phyloP scores from a whole-genome alignment of 345 rosid genomes.

The Barbarea vulgaris region DNA sequence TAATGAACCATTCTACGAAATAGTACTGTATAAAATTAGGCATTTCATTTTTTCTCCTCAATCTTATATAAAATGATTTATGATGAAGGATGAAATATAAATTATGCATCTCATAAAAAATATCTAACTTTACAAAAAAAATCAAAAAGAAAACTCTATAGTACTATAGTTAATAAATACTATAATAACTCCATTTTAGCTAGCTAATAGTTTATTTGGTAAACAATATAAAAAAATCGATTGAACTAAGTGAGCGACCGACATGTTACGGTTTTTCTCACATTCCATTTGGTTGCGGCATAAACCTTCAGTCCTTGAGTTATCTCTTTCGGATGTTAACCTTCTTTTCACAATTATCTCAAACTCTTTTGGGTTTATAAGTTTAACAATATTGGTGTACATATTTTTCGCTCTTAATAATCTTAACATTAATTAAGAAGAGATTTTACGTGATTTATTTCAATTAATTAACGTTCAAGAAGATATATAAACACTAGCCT shows the following conservation, averaged over 20 bases:
- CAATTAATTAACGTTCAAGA: background rate
- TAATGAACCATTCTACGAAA: constrained; percentile 14
- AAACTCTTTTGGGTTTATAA: background rate
- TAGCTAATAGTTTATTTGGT: too few species aligned
- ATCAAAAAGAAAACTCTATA: too few species aligned
- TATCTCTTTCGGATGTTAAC: background rate
- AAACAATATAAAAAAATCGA: too few species aligned
- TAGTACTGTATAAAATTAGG: background rate
- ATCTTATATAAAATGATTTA: background rate
- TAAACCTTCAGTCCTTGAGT: background rate
- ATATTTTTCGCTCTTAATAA: background rate
- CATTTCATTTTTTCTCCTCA: background rate
- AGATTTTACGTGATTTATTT: background rate
- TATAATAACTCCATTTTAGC: too few species aligned
- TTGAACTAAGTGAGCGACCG: too few species aligned
- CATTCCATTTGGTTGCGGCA: background rate
- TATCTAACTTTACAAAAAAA: background rate
- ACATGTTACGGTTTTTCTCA: too few species aligned
- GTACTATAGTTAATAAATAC: too few species aligned
- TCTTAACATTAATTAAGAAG: background rate
- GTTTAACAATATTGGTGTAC: background rate
- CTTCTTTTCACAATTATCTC: background rate
- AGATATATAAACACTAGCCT: constrained; percentile 18
- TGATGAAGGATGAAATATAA: background rate
- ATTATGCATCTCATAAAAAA: background rate